Base-by-base conservation (phyloP, 2,329 filamentous ascomycete species). In the Penicillium sp. region DNA sequence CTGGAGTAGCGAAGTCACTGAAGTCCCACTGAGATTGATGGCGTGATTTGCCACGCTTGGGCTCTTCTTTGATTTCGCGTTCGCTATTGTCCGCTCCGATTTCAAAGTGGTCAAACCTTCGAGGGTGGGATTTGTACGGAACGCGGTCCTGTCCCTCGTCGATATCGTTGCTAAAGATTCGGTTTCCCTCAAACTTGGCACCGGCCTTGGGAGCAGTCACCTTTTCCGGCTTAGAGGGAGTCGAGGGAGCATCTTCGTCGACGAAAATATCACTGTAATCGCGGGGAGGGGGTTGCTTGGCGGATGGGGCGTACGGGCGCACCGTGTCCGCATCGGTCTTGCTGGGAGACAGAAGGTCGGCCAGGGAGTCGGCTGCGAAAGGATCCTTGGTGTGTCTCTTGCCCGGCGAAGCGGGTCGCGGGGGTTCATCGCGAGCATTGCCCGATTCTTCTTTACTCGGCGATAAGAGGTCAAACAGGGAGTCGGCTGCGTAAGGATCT, bases 21-120 rank as follows among this genome's bases (percentile, higher is more conserved):
- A 96, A 96, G 32, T 80, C 79, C 88, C 90, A 95, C 45, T 85
- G 82, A 47, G 80, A 80, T 42, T 74, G 70, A 59, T 86, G 81
- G 37, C 73, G 71, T 56, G 51, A 50, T 30, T 57, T 56, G 12
- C 55, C 51, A 11, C 57, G 61, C 2, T 47, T 50, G 37, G 53
- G 44, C 37, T 39, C 42, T 7, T 44, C 30, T 42, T 63, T 57
- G 20, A 55, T 27, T 36, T 62, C 59, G 10, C 46, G 52, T 6
- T 47, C 45, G 22, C 46, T 48, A 35, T 61, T 55, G 30, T 62
- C 56, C 12, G 31, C 60, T 23, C 58, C 61, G 18, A 65, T 42
- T 34, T 65, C 53, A 27, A 65, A 65, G 40, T 96, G 90, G 41
- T 83, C 73, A 68, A 80, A 95, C 64, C 87, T 93, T 57, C 79